Conservation (phyloP, 352 stramenopile species). For the Phytopythium sindhum region DNA sequence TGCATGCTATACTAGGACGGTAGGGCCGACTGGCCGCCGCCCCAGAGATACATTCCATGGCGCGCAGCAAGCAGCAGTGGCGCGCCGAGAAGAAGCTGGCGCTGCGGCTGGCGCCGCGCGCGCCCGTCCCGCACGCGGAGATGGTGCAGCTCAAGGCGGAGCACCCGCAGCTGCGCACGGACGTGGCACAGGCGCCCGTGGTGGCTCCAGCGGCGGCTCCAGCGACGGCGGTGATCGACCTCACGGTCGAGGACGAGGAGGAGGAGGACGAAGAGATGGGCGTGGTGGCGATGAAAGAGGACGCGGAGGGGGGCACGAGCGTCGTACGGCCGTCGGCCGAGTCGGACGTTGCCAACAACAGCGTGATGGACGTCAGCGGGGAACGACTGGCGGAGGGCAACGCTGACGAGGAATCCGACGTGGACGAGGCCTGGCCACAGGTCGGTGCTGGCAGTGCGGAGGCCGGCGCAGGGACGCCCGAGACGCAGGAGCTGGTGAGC, state of each 20-base stretch:
- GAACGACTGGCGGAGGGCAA: not conserved
- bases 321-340: not conserved
- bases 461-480: not conserved
- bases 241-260: constrained; percentile 56
- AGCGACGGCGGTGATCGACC: constrained; percentile 33
- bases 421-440: constrained; percentile 57
- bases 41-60: constrained; percentile 10
- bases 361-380: not conserved
- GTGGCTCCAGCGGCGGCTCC: not conserved
- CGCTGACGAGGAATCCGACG: constrained; percentile 45
- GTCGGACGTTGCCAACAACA: not conserved
- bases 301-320: not conserved
- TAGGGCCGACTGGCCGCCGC: not conserved
- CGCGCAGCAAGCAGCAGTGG: constrained; percentile 37
- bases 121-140: not conserved
- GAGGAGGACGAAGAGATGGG: constrained; percentile 34
- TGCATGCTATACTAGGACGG: not conserved
- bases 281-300: not conserved
- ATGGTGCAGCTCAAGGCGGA: constrained; percentile 3
- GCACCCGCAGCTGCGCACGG: not conserved
- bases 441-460: constrained; percentile 4
- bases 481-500: constrained; percentile 6
- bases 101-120: constrained; percentile 9
- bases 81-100: constrained; percentile 24
- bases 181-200: too few species aligned